A percentile compares a stretch with the other conserved stretches of the same genome.
These are phyloP conservation scores for Blastocystis sp. DNA, from an alignment of 352 stramenopile species.

Conservation along the genomic window DNA sequence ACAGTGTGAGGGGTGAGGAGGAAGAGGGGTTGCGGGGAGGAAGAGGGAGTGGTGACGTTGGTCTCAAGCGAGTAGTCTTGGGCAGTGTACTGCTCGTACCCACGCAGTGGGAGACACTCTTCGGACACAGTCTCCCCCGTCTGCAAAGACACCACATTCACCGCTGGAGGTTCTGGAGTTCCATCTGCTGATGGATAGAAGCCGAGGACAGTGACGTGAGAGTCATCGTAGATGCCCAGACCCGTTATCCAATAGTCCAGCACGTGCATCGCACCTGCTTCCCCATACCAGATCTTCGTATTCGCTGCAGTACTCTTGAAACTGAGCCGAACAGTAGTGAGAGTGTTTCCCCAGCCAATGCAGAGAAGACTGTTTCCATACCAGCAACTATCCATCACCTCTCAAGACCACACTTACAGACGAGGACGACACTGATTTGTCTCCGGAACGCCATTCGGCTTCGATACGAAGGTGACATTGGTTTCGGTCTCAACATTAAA, in stretches of 20 bases:
- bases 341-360: not conserved
- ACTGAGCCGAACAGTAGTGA: not conserved
- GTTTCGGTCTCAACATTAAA: slow-evolving; percentile 35
- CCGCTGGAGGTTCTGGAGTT: not conserved
- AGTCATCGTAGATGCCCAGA: not conserved
- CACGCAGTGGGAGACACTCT: slow-evolving; percentile 24
- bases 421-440: not conserved
- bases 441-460: not conserved
- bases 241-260: slow-evolving; percentile 17
- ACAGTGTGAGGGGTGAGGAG: not conserved
- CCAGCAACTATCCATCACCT: not conserved
- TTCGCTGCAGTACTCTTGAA: not conserved
- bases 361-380: not conserved
- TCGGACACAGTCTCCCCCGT: not conserved
- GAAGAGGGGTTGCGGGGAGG: not conserved
- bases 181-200: not conserved
- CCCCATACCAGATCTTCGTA: slow-evolving; percentile 29
- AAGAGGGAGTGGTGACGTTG: not conserved
- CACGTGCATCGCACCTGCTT: not conserved
- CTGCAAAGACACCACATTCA: not conserved
- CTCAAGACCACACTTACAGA: not conserved
- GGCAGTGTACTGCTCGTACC: not conserved
- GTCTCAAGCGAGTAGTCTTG: slow-evolving; percentile 17
- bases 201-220: not conserved
- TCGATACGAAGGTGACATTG: slow-evolving; percentile 6